Evolutionary conservation across 139 green algal species (phyloP), one percentile per base, ranked within the genome.

Genomic region (Chlorella sorokiniana): DNA sequence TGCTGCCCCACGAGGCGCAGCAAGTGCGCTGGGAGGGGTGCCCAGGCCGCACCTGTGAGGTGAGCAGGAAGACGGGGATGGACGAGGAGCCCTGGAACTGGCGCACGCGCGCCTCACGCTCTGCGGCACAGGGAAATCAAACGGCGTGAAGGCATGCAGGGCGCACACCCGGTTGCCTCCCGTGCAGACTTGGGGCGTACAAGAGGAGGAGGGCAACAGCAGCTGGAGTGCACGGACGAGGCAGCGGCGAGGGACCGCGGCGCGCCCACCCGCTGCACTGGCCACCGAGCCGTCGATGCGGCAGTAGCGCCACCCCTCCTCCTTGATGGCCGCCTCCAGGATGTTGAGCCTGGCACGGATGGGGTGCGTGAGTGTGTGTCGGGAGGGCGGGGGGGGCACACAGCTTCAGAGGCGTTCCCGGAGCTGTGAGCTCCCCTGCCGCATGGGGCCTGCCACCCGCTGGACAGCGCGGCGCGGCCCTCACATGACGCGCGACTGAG

Each of bases 1-100:
- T n/a, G n/a, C n/a, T n/a, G n/a, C n/a, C n/a, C n/a, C n/a, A n/a
- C n/a, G n/a, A n/a, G n/a, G n/a, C n/a, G n/a, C n/a, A n/a, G n/a
- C n/a, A n/a, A n/a, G n/a, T n/a, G n/a, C n/a, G n/a, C n/a, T n/a
- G n/a, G n/a, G n/a, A n/a, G n/a, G n/a, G n/a, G n/a, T n/a, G n/a
- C n/a, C n/a, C n/a, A n/a, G n/a, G n/a, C n/a, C n/a, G n/a, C n/a
- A n/a, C n/a, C 81, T 94, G 88, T 14, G 91, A 92, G 9, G 96
- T 97, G 22, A 99, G 90, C 75, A 99, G 88, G 81, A 98, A 97
- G 14, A 99, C 87, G 6, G 92, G 93, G 69, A 97, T 96, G 75
- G 41, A 41, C 23, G 69, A 38, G 69, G 62, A 37, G 29, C 42
- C 86, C 79, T 98, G 94, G 83, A 98, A 98, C 40, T 63, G 63